These are phyloP conservation scores for Bothriochloa decipiens DNA, from an alignment of 176 grass and related monocot species.

Conservation along the genomic window DNA sequence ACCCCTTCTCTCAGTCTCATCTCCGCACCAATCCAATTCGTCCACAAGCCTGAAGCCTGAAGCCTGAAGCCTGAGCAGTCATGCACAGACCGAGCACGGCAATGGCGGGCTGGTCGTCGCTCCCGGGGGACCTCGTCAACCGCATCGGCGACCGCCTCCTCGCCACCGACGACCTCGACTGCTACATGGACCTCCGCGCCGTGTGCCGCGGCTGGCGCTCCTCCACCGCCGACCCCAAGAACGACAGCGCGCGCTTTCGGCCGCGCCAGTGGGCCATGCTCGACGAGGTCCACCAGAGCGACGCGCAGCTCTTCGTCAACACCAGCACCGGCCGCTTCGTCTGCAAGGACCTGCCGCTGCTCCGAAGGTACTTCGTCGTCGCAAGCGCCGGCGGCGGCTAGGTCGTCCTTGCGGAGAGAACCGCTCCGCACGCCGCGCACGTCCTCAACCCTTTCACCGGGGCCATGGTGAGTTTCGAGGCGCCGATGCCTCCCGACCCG, in stretches of 20 bases:
- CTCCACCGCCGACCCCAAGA: conserved; percentile 18
- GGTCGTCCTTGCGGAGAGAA: background rate
- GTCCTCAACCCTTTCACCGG: conserved; percentile 13
- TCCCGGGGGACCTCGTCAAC: background rate
- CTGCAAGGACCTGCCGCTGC: conserved; percentile 7
- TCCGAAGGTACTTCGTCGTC: background rate
- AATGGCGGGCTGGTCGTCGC: background rate
- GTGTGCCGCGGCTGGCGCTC: background rate
- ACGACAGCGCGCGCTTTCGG: background rate
- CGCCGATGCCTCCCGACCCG: background rate
- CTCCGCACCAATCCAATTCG: background rate
- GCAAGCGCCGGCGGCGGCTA: background rate
- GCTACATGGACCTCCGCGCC: conserved; percentile 1
- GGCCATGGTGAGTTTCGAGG: background rate
- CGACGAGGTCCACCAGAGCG: conserved; percentile 1
- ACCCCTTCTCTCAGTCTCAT: background rate
- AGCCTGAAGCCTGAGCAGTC: background rate
- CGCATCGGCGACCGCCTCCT: background rate
- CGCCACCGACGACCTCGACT: background rate
- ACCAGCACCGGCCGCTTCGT: conserved; percentile 4
- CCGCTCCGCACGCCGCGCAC: background rate
- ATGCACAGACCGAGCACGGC: background rate
- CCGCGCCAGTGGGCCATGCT: background rate
- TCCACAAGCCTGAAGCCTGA: background rate
- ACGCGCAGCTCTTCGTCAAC: conserved; percentile 14